A percentile compares a stretch with the other conserved stretches of the same genome.
Evolutionary conservation across 2,329 filamentous ascomycete genomes (phyloP).

Genomic region (Penicillium hesseltinei): DNA sequence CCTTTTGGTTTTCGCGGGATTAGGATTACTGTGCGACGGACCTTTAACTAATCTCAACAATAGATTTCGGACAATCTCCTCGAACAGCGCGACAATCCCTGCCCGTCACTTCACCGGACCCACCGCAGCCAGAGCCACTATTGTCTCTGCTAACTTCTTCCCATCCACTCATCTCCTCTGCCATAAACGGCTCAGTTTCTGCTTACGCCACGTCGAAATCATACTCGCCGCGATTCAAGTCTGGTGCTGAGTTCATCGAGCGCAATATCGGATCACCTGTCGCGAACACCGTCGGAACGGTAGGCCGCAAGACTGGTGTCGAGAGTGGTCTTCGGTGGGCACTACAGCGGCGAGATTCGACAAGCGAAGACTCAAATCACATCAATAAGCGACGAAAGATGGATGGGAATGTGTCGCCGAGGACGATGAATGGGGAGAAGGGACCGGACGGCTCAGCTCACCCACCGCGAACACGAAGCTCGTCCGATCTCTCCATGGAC

Average conservation of each 20-base stretch:
- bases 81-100: slow-evolving; percentile 43
- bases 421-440: slow-evolving; percentile 51
- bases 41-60: slow-evolving; percentile 10
- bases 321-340: slow-evolving; percentile 86
- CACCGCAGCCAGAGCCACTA: slow-evolving; percentile 70
- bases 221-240: slow-evolving; percentile 83
- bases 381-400: slow-evolving; percentile 46
- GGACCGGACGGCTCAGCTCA: slow-evolving; percentile 25
- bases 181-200: slow-evolving; percentile 78
- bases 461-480: slow-evolving; percentile 46
- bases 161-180: slow-evolving; percentile 80
- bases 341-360: slow-evolving; percentile 50
- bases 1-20: not conserved
- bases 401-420: slow-evolving; percentile 31
- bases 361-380: slow-evolving; percentile 32
- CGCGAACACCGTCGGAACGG: slow-evolving; percentile 79
- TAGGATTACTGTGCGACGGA: not conserved
- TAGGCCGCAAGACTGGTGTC: slow-evolving; percentile 81
- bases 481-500: slow-evolving; percentile 64
- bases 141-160: slow-evolving; percentile 83
- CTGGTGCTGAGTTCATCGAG: slow-evolving; percentile 88
- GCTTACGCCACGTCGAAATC: slow-evolving; percentile 87
- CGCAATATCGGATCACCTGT: slow-evolving; percentile 78
- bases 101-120: slow-evolving; percentile 31
- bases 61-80: slow-evolving; percentile 68